Evolutionary conservation across 176 grass and related monocot genomes (phyloP).

Genomic region (Lolium rigidum): DNA sequence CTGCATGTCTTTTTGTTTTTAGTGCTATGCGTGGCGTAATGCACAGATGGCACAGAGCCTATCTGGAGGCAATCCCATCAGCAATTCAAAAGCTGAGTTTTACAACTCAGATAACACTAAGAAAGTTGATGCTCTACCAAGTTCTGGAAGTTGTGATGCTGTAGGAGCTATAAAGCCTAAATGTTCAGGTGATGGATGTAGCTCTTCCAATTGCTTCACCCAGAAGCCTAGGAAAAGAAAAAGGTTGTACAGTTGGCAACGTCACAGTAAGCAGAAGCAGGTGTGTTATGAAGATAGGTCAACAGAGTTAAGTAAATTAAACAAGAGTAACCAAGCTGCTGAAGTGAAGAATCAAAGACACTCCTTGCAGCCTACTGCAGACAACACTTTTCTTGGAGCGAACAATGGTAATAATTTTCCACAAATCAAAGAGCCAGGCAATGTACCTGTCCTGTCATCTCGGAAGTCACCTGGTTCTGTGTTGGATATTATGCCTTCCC

Average conservation of each 20-base stretch:
- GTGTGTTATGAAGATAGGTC: constrained; percentile 22
- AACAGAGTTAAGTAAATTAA: constrained; percentile 36
- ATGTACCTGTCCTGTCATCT: constrained; percentile 5
- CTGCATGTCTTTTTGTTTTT: constrained; percentile 24
- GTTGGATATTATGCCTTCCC: constrained; percentile 13
- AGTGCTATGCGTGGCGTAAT: constrained; percentile 24
- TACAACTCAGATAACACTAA: constrained; percentile 21
- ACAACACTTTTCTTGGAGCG: constrained; percentile 11
- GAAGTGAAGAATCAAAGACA: constrained; percentile 26
- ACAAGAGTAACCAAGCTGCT: not conserved
- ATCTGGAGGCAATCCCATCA: constrained; percentile 5
- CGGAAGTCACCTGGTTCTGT: constrained; percentile 33
- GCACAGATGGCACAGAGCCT: constrained; percentile 4
- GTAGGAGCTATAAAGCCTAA: constrained; percentile 28
- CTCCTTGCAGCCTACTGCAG: constrained; percentile 17
- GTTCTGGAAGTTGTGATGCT: constrained; percentile 15
- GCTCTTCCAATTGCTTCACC: constrained; percentile 23
- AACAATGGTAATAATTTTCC: constrained; percentile 13
- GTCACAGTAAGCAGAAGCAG: constrained; percentile 44
- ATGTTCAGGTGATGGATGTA: constrained; percentile 31
- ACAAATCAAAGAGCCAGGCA: constrained; percentile 23
- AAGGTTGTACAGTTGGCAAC: constrained; percentile 58
- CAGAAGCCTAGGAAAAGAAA: constrained; percentile 51
- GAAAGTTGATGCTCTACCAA: constrained; percentile 43
- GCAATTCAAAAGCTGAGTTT: constrained; percentile 22